Evolutionary conservation across 2,329 filamentous ascomycete genomes (phyloP), one percentile per base, ranked within the genome.

Genomic region (Trichoderma sp.): DNA sequence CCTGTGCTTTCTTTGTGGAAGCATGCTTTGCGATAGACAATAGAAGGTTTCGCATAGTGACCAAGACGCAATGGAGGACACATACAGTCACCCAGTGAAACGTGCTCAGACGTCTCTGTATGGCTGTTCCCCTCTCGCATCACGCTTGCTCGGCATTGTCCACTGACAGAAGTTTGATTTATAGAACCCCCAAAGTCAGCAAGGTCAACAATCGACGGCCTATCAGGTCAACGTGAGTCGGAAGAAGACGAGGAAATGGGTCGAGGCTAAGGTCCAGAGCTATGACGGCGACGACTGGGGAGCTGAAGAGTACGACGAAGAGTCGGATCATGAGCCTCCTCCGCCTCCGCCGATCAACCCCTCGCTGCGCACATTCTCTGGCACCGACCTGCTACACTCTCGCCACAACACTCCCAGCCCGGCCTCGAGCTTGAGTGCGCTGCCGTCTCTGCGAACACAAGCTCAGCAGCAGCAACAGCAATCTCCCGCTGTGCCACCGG

Each of bases 231-330:
- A 98, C 83, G 92, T 98, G 66, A 96, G 94, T 85, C 92, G 96
- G 77, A 90, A 92, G 74, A 97, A 97, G 86, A 98, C 95, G 74
- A 94, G 93, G 85, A 97, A 97, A 89, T 98, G 96, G 96, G 93
- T 96, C 50, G 93, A 97, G 81, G 96, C 96, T 45, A 96, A 95
- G 84, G 89, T 91, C 75, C 92, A 93, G 80, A 94, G 91, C 81
- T 98, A 98, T 81, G 95, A 96, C 80, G 96, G 95, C 77, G 95
- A 97, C 80, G 96, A 98, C 81, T 98, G 96, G 95, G 96, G 95
- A 45, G 93, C 88, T 74, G 91, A 93, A 45, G 90, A 92, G n/a
- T 89, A 92, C 72, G 88, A 89, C 45, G 80, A 82, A 8, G 84
- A 87, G 59, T 83, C 84, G 31, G 84, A 86, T 67, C 85, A 86